Evolutionary conservation across 305 asterid genomes (phyloP), one percentile per base, ranked within the genome.

Genomic region (Salvia sclarea): DNA sequence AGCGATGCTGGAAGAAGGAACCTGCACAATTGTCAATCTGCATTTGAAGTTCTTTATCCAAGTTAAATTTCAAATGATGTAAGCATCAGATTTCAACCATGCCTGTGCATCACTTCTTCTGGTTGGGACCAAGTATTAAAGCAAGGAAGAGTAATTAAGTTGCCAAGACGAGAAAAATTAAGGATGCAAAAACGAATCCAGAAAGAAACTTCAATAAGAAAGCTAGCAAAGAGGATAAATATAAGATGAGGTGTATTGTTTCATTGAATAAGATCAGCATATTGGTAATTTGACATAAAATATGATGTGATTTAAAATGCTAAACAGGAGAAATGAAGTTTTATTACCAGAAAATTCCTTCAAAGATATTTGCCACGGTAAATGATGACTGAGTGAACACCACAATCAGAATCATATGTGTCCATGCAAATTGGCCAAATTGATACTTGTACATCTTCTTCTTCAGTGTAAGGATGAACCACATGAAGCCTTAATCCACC

Each of bases 1-100:
- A 91, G 96, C 50, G 96, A 91, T 69, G 96, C 97, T 66, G 97
- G 97, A 78, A 91, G 95, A 84, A 88, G 97, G 83, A 91, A 91
- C 97, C 97, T 88, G 95, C 92, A 85, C 55, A 35, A 68, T 48
- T 54, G 53, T 64, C 67, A 73, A 63, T 44, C 67, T 45, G 63
- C 41, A 56, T 53, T 71, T 59, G 71, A 76, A 70, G 74, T 68
- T 74, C 63, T 65, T 68, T 69, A 70, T 16, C 61, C 41, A 78
- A 35, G 75, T 71, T 56, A 59, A 66, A 25, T 57, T 31, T 57
- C 76, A 82, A 83, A 74, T 84, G 37, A 68, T 9, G 66, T 30
- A 57, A 61, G 28, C 50, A 48, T 12, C 7, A 69, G 21, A 70
- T 56, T 50, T 14, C 17, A 21, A 35, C 24, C 41, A 30, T 44